Percentiles rank a stretch among this genome's conserved stretches.
These are phyloP conservation scores for Eimeria mitis DNA, from an alignment of 169 alveolate genomes.

Conservation along the genomic window DNA sequence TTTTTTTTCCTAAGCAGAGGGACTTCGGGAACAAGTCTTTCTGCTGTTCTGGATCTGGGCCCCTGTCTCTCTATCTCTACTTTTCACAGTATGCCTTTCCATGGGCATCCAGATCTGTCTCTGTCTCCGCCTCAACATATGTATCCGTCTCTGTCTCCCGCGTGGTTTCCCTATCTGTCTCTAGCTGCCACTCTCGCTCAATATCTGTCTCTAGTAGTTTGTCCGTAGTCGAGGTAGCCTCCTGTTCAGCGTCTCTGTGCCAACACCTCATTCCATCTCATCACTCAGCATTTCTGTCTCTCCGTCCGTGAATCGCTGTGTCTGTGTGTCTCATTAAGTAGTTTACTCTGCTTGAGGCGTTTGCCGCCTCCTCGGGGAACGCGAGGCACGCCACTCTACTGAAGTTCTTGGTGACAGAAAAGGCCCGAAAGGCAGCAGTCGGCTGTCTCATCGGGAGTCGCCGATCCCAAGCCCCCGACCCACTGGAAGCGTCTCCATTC, in stretches of 20 bases:
- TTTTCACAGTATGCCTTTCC: not conserved
- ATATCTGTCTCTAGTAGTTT: not conserved
- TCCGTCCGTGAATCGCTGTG: not conserved
- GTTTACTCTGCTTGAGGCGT: constrained; percentile 12
- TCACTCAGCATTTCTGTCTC: not conserved
- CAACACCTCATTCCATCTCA: not conserved
- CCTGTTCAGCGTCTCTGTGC: not conserved
- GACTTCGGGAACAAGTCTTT: too few species aligned
- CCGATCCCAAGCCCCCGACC: not conserved
- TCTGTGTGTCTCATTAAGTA: not conserved
- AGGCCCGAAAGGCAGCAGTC: constrained; percentile 1
- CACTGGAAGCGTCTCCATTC: not conserved
- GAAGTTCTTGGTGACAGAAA: constrained; percentile 12
- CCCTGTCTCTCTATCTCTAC: not conserved
- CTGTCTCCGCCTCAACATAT: not conserved
- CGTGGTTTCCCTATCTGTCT: not conserved
- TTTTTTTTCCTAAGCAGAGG: too few species aligned
- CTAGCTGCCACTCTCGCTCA: not conserved
- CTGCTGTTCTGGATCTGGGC: not conserved
- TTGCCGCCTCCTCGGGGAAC: constrained; percentile 42
- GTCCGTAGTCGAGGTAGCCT: not conserved
- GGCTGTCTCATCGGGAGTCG: not conserved
- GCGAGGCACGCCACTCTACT: constrained; percentile 32
- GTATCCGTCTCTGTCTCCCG: not conserved
- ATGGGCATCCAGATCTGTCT: too few species aligned